Base-by-base conservation (phyloP, 169 alveolate genomes). In the Cryptosporidium sp. region DNA sequence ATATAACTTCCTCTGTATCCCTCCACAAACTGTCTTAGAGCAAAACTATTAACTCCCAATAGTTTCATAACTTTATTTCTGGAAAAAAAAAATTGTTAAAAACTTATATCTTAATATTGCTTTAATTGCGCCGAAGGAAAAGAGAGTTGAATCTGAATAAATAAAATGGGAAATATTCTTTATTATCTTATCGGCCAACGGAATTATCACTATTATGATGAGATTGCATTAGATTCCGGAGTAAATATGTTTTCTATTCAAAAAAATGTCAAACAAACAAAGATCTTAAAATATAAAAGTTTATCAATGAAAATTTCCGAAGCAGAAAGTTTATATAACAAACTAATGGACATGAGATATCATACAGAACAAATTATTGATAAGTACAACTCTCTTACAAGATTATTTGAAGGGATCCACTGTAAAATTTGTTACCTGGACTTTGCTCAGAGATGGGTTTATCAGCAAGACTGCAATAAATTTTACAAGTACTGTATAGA, bases 381-480 rank as follows among this genome's bases (percentile, higher is more conserved):
- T 31, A 75, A 75, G 33, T 75, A 75, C 10, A 75, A 75, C 35
- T 75, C 86, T 7, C 60, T 75, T 21, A 8, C 72, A 35, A 14
- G 23, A 9, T 31, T 75, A 18, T 75, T 75, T 75, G 86, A 75
- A 58, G 65, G 58, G 18, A 60, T 75, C 9, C 73, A 75, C n/a
- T 75, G 86, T n/a, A 39, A 75, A 18, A 69, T 75, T 12, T 75
- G 86, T 21, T 75, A 56, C 35, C 44, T 75, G 70, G 86, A 75
- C 10, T 26, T 53, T 33, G 86, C 86, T 33, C 86, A 75, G 37
- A 53, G 86, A 58, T 75, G 86, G 86, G 72, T 75, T 35, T 75
- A 75, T 44, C 86, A 75, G 37, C 73, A 75, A 16, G 86, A 75
- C 44, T 75, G 61, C 23, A 75, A 75, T 31, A 33, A 75, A 60